Evolutionary conservation across 192 early-diverging fungal species (phyloP).

Genomic region (Dimargaris verticillata): DNA sequence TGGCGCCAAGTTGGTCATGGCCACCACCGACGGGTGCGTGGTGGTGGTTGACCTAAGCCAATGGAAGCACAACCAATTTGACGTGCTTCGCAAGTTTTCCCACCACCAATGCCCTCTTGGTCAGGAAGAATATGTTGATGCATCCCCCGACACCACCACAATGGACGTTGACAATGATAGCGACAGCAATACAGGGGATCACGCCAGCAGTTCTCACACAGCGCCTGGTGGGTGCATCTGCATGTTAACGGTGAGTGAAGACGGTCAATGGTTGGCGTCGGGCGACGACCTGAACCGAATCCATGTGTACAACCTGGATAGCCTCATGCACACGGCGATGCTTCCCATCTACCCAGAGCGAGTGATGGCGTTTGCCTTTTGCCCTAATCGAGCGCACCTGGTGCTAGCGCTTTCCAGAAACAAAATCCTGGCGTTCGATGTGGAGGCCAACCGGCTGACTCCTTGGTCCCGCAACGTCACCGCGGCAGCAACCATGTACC

Average conservation of each 20-base stretch:
- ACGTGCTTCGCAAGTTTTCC: slow-evolving; percentile 43
- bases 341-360: background rate
- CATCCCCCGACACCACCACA: slow-evolving; percentile 1
- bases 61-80: slow-evolving; percentile 38
- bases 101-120: slow-evolving; percentile 34
- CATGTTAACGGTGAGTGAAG: slow-evolving; percentile 54
- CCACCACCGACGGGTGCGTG: slow-evolving; percentile 56
- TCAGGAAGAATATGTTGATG: no score
- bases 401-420: background rate
- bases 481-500: no score
- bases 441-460: slow-evolving; percentile 40
- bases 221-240: slow-evolving; percentile 38
- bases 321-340: slow-evolving; percentile 24
- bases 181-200: slow-evolving; percentile 22
- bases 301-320: slow-evolving; percentile 56
- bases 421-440: slow-evolving; percentile 30
- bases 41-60: slow-evolving; percentile 54
- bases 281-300: slow-evolving; percentile 59
- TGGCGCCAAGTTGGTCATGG: slow-evolving; percentile 55
- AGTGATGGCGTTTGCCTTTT: slow-evolving; percentile 6
- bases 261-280: slow-evolving; percentile 67
- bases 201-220: slow-evolving; percentile 24
- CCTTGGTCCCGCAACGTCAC: slow-evolving; percentile 46
- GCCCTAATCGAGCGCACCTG: background rate
- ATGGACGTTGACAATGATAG: slow-evolving; percentile 15